These are phyloP conservation scores for Eimeria sp. DNA, from an alignment of 169 alveolate species.

Conservation along the genomic window DNA sequence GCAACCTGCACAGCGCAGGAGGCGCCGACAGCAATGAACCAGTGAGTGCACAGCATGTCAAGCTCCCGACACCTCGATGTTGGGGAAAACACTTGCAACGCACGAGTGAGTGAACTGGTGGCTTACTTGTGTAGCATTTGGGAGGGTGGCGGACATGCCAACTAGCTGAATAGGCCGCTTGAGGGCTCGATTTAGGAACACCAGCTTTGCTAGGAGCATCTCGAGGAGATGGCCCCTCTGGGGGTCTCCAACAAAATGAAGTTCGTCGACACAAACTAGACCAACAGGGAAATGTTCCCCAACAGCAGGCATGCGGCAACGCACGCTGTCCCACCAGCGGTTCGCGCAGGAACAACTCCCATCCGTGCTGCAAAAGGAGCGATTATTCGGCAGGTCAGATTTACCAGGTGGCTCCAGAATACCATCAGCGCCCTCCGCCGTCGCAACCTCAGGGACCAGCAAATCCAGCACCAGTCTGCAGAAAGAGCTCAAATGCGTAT, in stretches of 20 bases:
- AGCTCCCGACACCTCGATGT: neutral
- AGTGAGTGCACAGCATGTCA: neutral
- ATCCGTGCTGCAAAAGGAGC: neutral
- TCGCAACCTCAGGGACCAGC: conserved; percentile 41
- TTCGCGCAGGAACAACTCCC: neutral
- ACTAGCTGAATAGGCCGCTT: conserved; percentile 86
- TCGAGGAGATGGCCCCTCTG: conserved; percentile 90
- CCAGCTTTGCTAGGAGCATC: conserved; percentile 80
- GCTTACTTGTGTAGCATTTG: conserved; percentile 87
- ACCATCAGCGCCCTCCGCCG: neutral
- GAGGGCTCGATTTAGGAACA: conserved; percentile 81
- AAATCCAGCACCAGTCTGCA: conserved; percentile 52
- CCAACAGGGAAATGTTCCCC: conserved; percentile 67
- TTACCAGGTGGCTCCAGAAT: neutral
- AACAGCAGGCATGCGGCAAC: conserved; percentile 40
- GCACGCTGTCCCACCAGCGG: conserved; percentile 40
- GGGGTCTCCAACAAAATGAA: conserved; percentile 89
- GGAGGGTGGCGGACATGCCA: conserved; percentile 94
- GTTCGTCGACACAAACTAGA: conserved; percentile 88
- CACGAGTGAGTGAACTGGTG: neutral
- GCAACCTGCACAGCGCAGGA: conserved; percentile 76
- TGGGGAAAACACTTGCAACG: neutral
- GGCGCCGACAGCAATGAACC: neutral
- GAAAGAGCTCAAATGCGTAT: neutral
- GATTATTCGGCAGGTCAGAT: neutral